phyloP scores from a whole-genome alignment of 306 rosid species.

The Glycyrrhiza uralensis region DNA sequence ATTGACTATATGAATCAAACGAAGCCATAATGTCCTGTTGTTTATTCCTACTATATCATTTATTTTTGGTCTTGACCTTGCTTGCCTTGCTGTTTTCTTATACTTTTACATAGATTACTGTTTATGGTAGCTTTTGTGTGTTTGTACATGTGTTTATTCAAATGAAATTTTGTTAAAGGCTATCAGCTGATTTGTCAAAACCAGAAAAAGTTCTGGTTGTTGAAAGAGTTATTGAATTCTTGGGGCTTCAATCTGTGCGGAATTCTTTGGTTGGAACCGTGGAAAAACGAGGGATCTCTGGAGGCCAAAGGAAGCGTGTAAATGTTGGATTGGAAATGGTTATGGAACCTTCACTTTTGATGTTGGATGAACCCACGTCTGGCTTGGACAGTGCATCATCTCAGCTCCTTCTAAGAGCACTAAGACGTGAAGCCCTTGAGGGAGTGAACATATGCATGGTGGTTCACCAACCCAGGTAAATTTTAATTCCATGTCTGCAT shows the following conservation, averaged over 20 bases:
- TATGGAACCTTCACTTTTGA: conserved; percentile 95
- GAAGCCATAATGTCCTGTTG: too few relatives aligned
- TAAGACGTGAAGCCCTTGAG: conserved; percentile 93
- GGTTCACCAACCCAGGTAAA: conserved; percentile 99
- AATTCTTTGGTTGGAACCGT: conserved; percentile 88
- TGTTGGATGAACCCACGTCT: conserved; percentile 96
- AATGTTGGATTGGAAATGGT: conserved; percentile 99
- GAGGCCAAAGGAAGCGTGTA: conserved; percentile 96
- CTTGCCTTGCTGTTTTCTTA: background rate
- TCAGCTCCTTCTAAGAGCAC: conserved; percentile 87
- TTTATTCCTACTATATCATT: background rate
- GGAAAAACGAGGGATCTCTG: conserved; percentile 93
- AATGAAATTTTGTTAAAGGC: conserved; percentile 41
- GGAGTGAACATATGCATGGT: conserved; percentile 96
- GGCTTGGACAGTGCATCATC: conserved; percentile 99
- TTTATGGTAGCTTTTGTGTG: conserved; percentile 15
- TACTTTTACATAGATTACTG: conserved; percentile 4
- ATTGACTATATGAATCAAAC: too few relatives aligned
- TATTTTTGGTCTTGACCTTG: background rate
- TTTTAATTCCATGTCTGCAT: conserved; percentile 14
- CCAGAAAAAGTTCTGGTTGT: conserved; percentile 80
- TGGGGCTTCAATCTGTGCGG: conserved; percentile 92
- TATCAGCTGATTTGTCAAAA: conserved; percentile 65
- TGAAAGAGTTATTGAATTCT: conserved; percentile 82
- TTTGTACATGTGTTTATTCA: background rate